Base-by-base conservation (phyloP, 2,329 filamentous ascomycete genomes). In the Didymosphaeria variabile region DNA sequence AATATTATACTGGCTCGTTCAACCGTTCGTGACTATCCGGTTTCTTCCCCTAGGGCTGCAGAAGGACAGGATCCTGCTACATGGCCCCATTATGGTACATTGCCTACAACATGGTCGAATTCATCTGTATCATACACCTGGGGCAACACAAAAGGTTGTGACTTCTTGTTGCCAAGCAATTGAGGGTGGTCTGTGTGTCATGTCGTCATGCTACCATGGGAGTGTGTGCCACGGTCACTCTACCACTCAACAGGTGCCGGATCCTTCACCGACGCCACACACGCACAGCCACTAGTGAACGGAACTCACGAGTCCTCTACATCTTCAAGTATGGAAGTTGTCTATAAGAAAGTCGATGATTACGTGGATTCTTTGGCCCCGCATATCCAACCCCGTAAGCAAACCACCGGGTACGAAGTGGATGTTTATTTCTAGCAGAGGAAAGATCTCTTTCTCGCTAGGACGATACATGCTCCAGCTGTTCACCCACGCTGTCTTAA, bases 331-430 rank as follows among this genome's bases (percentile, higher is more conserved):
- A 59, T 59, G 57, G 71, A 73, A 45, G 67, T 70, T 32, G 53
- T 73, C 44, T 65, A 70, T 55, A 65, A 71, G 45, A 72, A 73
- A 38, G 69, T 73, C 42, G 72, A 74, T 53, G 70, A 70, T 5
- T 74, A 74, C 51, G 70, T 74, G 26, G 71, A 74, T 57, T 72
- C 69, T 32, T 67, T 74, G 8, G 72, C 72, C 5, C 72, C 72
- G 9, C 70, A 74, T 56, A 73, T 74, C 32, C 70, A 74, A 55
- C 69, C 72, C 69, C 71, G 72, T 29, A 29, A 29, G 26, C 6
- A 29, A 29, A 4, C 26, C 26, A 6, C 26, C 26, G 0, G 26
- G 26, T 6, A 4, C 26, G 4, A 29, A 29, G n/a, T 29, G 26
- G 26, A 29, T 29, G 6, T 29, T 4, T 29, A 4, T 29, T 29